phyloP scores from a whole-genome alignment of 306 rosid genomes.

The Citrullus mucosospermus region DNA sequence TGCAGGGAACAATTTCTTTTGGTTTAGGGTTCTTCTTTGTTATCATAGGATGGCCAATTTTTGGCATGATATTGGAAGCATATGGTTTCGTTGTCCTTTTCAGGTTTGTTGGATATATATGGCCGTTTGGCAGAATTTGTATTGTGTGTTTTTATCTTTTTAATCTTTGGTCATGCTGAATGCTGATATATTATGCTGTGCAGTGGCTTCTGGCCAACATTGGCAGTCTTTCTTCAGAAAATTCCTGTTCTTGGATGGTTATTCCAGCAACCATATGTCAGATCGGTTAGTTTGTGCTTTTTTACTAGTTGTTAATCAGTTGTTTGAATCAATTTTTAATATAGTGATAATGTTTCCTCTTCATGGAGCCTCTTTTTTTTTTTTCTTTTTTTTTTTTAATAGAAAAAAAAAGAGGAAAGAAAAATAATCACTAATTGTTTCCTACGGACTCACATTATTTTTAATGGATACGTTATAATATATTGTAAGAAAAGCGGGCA shows the following conservation, averaged over 20 bases:
- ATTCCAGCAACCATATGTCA: conserved; percentile 70
- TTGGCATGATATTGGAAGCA: conserved; percentile 89
- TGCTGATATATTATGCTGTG: conserved; percentile 27
- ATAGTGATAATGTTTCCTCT: neutral
- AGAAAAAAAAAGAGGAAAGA: too few species aligned
- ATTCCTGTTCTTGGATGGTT: conserved; percentile 92
- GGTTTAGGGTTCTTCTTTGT: conserved; percentile 84
- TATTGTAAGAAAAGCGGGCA: neutral
- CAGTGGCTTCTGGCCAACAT: conserved; percentile 99
- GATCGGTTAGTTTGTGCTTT: conserved; percentile 36
- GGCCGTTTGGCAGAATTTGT: neutral
- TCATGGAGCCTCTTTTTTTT: neutral
- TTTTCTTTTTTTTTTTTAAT: too few species aligned
- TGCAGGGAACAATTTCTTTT: conserved; percentile 87
- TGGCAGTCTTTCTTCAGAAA: conserved; percentile 85
- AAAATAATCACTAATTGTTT: neutral
- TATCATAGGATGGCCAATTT: conserved; percentile 86
- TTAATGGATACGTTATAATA: neutral
- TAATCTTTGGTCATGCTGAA: conserved; percentile 18
- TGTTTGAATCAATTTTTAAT: neutral
- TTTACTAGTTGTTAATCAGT: neutral
- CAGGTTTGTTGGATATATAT: conserved; percentile 39
- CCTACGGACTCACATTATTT: neutral
- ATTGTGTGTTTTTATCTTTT: neutral
- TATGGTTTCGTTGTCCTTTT: conserved; percentile 84